phyloP scores from a whole-genome alignment of 768 basidiomycete genomes.

The Auriscalpium microsporum region DNA sequence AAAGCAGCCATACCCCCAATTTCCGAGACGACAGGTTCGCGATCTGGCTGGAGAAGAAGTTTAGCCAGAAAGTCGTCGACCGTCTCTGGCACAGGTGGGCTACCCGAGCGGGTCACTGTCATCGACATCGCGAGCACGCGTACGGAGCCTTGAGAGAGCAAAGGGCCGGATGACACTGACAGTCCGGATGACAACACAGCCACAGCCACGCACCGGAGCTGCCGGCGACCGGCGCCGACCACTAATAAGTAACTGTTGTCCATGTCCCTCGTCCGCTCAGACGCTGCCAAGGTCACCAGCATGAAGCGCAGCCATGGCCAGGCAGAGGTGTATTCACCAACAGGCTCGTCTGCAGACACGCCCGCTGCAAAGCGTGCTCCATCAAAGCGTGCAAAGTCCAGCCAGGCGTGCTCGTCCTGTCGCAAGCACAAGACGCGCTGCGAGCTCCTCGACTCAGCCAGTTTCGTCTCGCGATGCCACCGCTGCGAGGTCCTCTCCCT shows the following conservation, averaged over 20 bases:
- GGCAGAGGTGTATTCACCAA: neutral
- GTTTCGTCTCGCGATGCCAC: slow-evolving; percentile 31
- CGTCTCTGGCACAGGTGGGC: neutral
- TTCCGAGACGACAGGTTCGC: slow-evolving; percentile 9
- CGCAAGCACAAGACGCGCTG: slow-evolving; percentile 43
- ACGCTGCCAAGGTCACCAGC: neutral
- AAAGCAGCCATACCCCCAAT: slow-evolving; percentile 8
- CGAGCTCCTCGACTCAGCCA: slow-evolving; percentile 36
- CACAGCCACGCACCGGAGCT: too few relatives aligned
- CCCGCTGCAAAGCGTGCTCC: neutral
- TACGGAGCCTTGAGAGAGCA: too few relatives aligned
- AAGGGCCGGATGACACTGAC: too few relatives aligned
- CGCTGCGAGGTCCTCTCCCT: slow-evolving; percentile 41
- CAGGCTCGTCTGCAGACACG: neutral
- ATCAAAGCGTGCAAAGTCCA: slow-evolving; percentile 11
- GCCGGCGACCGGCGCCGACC: too few relatives aligned
- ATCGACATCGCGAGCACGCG: too few relatives aligned
- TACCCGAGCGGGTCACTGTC: too few relatives aligned
- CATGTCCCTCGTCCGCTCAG: too few relatives aligned
- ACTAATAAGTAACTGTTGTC: too few relatives aligned
- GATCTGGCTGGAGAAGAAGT: slow-evolving; percentile 3
- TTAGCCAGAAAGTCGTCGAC: neutral
- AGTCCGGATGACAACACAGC: too few relatives aligned
- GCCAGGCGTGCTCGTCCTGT: slow-evolving; percentile 34
- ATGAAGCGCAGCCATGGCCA: slow-evolving; percentile 7